Conservation (phyloP, 2,329 filamentous ascomycete genomes). For the Neofusicoccum parvum region DNA sequence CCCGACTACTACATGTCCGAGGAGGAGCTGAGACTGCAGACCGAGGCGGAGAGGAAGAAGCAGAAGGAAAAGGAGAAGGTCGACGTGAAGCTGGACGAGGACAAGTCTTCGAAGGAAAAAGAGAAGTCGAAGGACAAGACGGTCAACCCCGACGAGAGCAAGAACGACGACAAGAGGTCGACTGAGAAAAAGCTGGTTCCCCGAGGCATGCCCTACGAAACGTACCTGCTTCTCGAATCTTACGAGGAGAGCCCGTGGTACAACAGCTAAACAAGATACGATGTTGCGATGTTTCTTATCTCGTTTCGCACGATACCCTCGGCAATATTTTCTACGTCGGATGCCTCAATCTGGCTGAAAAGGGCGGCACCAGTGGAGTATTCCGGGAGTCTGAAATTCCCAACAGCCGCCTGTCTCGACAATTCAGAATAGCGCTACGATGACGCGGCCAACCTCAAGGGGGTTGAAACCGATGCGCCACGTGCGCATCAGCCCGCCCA, state of each 20-base stretch:
- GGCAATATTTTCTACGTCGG: constrained; percentile 1
- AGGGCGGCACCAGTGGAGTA: background rate
- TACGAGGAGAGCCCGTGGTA: constrained; percentile 22
- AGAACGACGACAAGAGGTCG: constrained; percentile 15
- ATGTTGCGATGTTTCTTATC: background rate
- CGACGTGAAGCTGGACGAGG: constrained; percentile 14
- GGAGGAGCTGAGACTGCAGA: constrained; percentile 8
- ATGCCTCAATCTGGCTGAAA: background rate
- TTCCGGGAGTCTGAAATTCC: background rate
- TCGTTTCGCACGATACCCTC: constrained; percentile 6
- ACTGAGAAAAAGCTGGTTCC: constrained; percentile 8
- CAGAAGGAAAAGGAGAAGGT: constrained; percentile 14
- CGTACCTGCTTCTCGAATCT: constrained; percentile 17
- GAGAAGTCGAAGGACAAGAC: constrained; percentile 6
- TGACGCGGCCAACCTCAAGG: constrained; percentile 8
- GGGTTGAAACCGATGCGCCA: background rate
- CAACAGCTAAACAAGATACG: constrained; percentile 13
- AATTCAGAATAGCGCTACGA: background rate
- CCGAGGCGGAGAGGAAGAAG: constrained; percentile 13
- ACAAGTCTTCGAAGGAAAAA: constrained; percentile 6
- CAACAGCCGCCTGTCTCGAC: background rate
- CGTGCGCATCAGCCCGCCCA: background rate
- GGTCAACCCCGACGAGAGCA: constrained; percentile 8
- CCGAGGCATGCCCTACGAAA: constrained; percentile 21
- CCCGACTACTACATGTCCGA: constrained; percentile 25